These are phyloP conservation scores for Lepiota brunneoincarnata DNA, from an alignment of 768 basidiomycete genomes.

Conservation along the genomic window DNA sequence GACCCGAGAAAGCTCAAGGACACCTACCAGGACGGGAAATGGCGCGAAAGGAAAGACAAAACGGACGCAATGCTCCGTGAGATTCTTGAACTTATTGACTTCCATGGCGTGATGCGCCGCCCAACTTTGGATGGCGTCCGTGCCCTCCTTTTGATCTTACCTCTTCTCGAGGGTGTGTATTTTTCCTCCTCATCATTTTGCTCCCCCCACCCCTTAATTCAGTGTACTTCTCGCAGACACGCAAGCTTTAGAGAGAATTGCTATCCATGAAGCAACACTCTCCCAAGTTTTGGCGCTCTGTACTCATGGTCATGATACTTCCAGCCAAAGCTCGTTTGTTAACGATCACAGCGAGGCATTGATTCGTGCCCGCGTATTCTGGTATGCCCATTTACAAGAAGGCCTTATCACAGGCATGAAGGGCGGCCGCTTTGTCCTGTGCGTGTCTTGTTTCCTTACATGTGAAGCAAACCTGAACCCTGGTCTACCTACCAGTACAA, in stretches of 20 bases:
- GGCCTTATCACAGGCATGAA: slow-evolving; percentile 78
- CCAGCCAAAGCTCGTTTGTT: slow-evolving; percentile 35
- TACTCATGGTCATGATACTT: slow-evolving; percentile 37
- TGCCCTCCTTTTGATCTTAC: slow-evolving; percentile 73
- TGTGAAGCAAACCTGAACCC: neutral
- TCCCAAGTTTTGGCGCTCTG: slow-evolving; percentile 82
- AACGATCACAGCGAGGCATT: slow-evolving; percentile 56
- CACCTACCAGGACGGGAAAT: slow-evolving; percentile 28
- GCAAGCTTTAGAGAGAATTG: slow-evolving; percentile 45
- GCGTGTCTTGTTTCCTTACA: slow-evolving; percentile 23
- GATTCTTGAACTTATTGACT: slow-evolving; percentile 77
- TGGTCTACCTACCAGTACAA: slow-evolving; percentile 40
- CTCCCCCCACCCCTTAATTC: neutral
- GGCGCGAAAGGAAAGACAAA: slow-evolving; percentile 47
- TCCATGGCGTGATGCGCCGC: slow-evolving; percentile 71
- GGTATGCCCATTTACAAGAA: slow-evolving; percentile 87
- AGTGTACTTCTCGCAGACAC: slow-evolving; percentile 30
- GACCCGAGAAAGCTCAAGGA: slow-evolving; percentile 23
- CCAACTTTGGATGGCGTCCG: slow-evolving; percentile 89
- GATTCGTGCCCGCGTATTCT: slow-evolving; percentile 79
- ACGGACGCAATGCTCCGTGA: slow-evolving; percentile 73
- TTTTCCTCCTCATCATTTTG: neutral
- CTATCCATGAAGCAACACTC: slow-evolving; percentile 79
- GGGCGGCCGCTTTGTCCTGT: slow-evolving; percentile 85
- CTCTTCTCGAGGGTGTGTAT: slow-evolving; percentile 76